A percentile compares a stretch with the other conserved stretches of the same genome.
Conservation (phyloP, 1,139 yeast species). For the Debaryomyces udenii region DNA sequence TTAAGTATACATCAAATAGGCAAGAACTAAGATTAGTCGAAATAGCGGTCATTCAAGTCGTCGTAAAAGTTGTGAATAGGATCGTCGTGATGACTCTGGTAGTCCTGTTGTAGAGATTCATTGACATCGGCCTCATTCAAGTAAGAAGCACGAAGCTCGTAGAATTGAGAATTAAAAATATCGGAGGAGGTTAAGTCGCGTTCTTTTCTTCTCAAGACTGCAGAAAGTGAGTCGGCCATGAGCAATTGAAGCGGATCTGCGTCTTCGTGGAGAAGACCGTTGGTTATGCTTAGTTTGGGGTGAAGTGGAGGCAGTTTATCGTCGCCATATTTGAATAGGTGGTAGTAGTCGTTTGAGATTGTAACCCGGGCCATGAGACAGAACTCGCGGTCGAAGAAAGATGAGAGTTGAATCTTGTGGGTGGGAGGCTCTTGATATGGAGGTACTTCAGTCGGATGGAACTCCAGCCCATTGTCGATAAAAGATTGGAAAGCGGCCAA, state of each 20-base stretch:
- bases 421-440: background rate
- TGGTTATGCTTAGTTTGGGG: background rate
- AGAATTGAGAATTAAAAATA: background rate
- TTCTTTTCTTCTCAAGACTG: background rate
- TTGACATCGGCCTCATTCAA: background rate
- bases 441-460: background rate
- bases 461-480: too few species aligned
- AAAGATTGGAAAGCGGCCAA: background rate
- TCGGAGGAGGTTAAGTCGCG: background rate
- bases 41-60: constrained; percentile 19
- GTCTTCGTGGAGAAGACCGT: constrained; percentile 5
- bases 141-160: background rate
- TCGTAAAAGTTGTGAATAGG: constrained; percentile 21
- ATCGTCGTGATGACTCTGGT: constrained; percentile 11
- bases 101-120: background rate
- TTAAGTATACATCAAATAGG: too few species aligned
- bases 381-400: background rate
- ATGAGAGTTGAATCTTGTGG: background rate
- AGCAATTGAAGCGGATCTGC: constrained; percentile 3
- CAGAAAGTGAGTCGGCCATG: background rate
- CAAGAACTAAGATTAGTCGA: background rate
- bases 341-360: background rate
- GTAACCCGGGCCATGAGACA: background rate
- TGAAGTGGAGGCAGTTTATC: background rate
- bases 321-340: background rate